Percentiles rank a stretch among this genome's conserved stretches.
These are phyloP conservation scores for Colletotrichum spaethianum DNA, from an alignment of 2,329 filamentous ascomycete species.

Conservation along the genomic window DNA sequence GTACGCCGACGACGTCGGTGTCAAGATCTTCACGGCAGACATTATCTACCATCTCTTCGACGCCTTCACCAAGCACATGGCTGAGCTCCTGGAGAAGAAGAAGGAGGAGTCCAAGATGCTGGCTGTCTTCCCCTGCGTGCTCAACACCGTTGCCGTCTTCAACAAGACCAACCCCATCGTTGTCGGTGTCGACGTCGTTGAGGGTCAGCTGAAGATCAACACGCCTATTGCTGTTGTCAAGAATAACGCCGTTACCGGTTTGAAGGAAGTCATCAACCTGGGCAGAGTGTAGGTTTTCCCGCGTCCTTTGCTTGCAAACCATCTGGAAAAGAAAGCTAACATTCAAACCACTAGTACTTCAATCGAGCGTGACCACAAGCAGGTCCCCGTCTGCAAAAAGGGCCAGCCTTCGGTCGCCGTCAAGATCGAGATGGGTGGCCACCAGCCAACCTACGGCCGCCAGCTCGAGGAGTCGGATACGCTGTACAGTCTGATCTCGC, in stretches of 20 bases:
- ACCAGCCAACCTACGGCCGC: slow-evolving; percentile 94
- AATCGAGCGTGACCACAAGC: slow-evolving; percentile 98
- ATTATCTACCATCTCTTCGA: slow-evolving; percentile 99
- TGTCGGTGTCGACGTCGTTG: slow-evolving; percentile 94
- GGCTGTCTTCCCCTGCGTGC: slow-evolving; percentile 96
- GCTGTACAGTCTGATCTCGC: slow-evolving; percentile 89
- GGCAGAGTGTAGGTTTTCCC: slow-evolving; percentile 87
- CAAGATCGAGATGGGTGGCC: slow-evolving; percentile 94
- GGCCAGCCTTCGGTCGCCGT: slow-evolving; percentile 97
- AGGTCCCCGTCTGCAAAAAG: slow-evolving; percentile 92
- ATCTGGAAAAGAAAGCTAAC: slow-evolving; percentile 43
- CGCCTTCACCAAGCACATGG: slow-evolving; percentile 95
- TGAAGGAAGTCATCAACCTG: slow-evolving; percentile 86
- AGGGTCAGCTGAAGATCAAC: slow-evolving; percentile 87
- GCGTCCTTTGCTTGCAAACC: background rate
- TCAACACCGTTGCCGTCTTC: slow-evolving; percentile 92
- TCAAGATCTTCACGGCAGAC: slow-evolving; percentile 98
- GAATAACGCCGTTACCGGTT: slow-evolving; percentile 81
- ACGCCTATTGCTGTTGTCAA: slow-evolving; percentile 93
- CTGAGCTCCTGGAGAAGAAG: slow-evolving; percentile 86
- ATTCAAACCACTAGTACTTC: slow-evolving; percentile 76
- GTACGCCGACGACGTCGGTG: slow-evolving; percentile 93
- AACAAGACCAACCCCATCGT: slow-evolving; percentile 98
- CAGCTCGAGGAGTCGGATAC: slow-evolving; percentile 93
- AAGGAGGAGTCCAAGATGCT: slow-evolving; percentile 97